phyloP scores from a whole-genome alignment of 225 moss, liverwort and hornwort genomes.

The Takakia lepidozioides region DNA sequence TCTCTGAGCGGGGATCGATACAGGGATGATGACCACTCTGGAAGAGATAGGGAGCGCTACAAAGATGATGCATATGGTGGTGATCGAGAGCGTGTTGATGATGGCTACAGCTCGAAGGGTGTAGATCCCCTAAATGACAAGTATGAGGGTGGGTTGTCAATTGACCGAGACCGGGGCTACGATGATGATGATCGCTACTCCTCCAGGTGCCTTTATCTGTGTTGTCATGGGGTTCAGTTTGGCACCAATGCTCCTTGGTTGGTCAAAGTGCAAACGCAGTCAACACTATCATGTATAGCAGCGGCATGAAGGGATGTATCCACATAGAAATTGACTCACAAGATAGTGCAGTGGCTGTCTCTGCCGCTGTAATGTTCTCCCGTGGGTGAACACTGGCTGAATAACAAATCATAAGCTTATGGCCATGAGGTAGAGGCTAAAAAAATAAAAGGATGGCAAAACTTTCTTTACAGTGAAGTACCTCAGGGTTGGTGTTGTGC shows the following conservation, averaged over 20 bases:
- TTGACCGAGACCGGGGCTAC: constrained; percentile 33
- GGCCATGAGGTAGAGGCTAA: too few species aligned
- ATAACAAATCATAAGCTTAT: too few species aligned
- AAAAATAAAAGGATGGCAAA: too few species aligned
- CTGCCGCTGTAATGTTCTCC: too few species aligned
- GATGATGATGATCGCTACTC: constrained; percentile 60
- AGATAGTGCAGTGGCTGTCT: too few species aligned
- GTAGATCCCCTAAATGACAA: constrained; percentile 34
- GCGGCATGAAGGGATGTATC: too few species aligned
- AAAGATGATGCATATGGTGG: constrained; percentile 38
- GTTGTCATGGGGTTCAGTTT: too few species aligned
- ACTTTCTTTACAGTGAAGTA: too few species aligned
- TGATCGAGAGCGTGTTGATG: constrained; percentile 20
- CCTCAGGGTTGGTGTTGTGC: not conserved
- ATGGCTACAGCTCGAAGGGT: constrained; percentile 25
- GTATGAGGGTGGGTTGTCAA: constrained; percentile 14
- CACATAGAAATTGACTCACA: too few species aligned
- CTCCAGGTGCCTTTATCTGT: too few species aligned
- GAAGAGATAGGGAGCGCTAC: constrained; percentile 12
- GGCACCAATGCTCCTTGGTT: not conserved
- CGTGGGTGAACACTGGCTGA: too few species aligned
- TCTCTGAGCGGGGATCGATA: constrained; percentile 11
- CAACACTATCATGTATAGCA: too few species aligned
- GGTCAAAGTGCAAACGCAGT: not conserved
- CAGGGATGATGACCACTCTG: constrained; percentile 22